These are phyloP conservation scores for Cryphonectria japonica DNA, from an alignment of 2,329 filamentous ascomycete genomes.

Conservation along the genomic window DNA sequence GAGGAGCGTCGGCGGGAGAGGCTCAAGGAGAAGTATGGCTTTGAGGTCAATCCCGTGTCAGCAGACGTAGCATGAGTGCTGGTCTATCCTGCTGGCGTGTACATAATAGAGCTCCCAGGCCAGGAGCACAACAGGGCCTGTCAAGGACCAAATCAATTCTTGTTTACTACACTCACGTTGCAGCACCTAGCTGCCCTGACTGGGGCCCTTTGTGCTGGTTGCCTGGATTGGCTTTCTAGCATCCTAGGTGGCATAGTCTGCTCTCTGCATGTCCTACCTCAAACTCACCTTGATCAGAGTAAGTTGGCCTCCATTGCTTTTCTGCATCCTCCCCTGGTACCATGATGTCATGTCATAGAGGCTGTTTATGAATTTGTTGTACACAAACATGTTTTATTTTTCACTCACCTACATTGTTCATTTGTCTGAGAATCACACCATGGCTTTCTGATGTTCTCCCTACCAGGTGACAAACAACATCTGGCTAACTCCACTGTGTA, in stretches of 20 bases:
- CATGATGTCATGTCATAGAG: slow-evolving; percentile 42
- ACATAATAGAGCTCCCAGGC: slow-evolving; percentile 27
- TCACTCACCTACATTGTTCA: slow-evolving; percentile 26
- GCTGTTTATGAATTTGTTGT: slow-evolving; percentile 44
- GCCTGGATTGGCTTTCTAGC: not conserved
- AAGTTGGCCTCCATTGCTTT: slow-evolving; percentile 12
- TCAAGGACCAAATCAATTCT: slow-evolving; percentile 16
- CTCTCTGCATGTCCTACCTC: not conserved
- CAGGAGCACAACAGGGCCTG: slow-evolving; percentile 6
- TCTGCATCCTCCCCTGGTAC: not conserved
- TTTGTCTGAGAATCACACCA: slow-evolving; percentile 18
- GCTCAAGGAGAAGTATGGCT: slow-evolving; percentile 84
- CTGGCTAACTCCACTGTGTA: not conserved
- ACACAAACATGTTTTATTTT: slow-evolving; percentile 39
- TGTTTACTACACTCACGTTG: not conserved
- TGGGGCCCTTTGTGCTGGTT: not conserved
- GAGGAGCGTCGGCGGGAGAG: slow-evolving; percentile 81
- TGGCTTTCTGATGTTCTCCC: not conserved
- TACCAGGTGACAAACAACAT: not conserved
- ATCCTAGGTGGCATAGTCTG: not conserved
- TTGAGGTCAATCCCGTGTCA: slow-evolving; percentile 74
- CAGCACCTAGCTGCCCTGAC: not conserved
- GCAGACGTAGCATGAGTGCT: slow-evolving; percentile 43
- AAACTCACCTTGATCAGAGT: not conserved
- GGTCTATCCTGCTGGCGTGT: slow-evolving; percentile 23